Conservation (phyloP, 2,329 filamentous ascomycete genomes). For the Alternaria incomplexa region DNA sequence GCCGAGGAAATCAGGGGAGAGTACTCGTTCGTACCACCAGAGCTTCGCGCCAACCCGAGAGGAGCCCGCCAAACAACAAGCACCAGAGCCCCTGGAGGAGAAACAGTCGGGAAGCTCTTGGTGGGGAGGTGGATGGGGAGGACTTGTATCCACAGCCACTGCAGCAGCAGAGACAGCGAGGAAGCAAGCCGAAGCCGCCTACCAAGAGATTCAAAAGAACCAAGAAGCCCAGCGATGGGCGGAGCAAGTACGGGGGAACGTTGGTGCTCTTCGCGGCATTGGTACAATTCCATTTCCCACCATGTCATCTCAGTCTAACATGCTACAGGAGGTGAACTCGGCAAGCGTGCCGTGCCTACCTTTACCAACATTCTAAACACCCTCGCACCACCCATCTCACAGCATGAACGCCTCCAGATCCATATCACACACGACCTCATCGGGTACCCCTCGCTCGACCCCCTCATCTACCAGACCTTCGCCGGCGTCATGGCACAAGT, state of each 20-base stretch:
- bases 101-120: conserved; percentile 53
- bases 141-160: conserved; percentile 79
- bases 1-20: conserved; percentile 78
- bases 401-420: conserved; percentile 94
- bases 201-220: conserved; percentile 94
- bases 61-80: conserved; percentile 45
- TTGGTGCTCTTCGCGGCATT: conserved; percentile 75
- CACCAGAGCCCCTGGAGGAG: conserved; percentile 59
- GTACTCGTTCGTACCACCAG: conserved; percentile 71
- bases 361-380: conserved; percentile 95
- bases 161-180: conserved; percentile 82
- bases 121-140: conserved; percentile 78
- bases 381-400: conserved; percentile 92
- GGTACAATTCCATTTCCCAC: conserved; percentile 58
- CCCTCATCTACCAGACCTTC: conserved; percentile 89
- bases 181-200: conserved; percentile 90
- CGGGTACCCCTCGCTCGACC: conserved; percentile 92
- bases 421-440: conserved; percentile 96
- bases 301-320: conserved; percentile 17
- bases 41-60: conserved; percentile 70
- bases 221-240: conserved; percentile 97
- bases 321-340: conserved; percentile 72
- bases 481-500: conserved; percentile 98
- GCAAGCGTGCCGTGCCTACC: conserved; percentile 80
- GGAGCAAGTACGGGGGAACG: conserved; percentile 89